phyloP scores from a whole-genome alignment of 495 filamentous ascomycete species.

The Podospora tetraspora region DNA sequence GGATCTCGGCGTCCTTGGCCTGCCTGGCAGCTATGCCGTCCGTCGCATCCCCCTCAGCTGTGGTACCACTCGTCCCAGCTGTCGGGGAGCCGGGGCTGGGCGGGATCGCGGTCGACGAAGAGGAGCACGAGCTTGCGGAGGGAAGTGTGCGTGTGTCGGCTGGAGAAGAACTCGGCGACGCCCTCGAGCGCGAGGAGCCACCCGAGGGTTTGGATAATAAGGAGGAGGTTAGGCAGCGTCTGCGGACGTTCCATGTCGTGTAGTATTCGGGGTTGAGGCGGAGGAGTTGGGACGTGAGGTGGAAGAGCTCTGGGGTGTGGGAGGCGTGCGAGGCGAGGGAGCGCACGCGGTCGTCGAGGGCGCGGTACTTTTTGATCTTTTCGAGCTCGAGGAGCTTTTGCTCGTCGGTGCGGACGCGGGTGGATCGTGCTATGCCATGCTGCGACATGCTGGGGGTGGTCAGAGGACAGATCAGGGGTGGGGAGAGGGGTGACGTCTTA shows the following conservation, averaged over 20 bases:
- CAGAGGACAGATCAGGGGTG: slow-evolving; percentile 22
- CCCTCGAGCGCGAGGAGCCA: slow-evolving; percentile 50
- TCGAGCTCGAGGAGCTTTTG: slow-evolving; percentile 62
- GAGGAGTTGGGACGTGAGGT: slow-evolving; percentile 74
- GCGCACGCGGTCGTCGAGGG: slow-evolving; percentile 62
- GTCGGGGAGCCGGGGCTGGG: slow-evolving; percentile 42
- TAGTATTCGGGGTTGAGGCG: slow-evolving; percentile 94
- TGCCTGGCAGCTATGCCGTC: too few species aligned
- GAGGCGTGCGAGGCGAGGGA: slow-evolving; percentile 52
- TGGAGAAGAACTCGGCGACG: slow-evolving; percentile 52
- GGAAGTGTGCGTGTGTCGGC: slow-evolving; percentile 46
- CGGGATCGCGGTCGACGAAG: slow-evolving; percentile 45
- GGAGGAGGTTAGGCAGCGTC: slow-evolving; percentile 56
- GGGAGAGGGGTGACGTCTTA: not conserved
- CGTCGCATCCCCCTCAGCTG: slow-evolving; percentile 36
- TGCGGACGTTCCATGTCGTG: slow-evolving; percentile 94
- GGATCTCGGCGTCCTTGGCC: slow-evolving; percentile 28
- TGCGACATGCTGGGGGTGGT: slow-evolving; percentile 39
- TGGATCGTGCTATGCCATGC: slow-evolving; percentile 66
- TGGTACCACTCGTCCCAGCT: slow-evolving; percentile 54
- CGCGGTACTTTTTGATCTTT: slow-evolving; percentile 72
- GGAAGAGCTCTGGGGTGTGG: slow-evolving; percentile 61
- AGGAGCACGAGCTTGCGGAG: slow-evolving; percentile 45
- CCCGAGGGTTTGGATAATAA: slow-evolving; percentile 46
- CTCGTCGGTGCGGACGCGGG: slow-evolving; percentile 57